Base-by-base conservation (phyloP, 1,284 basidiomycete genomes). In the Pholiota adiposa region DNA sequence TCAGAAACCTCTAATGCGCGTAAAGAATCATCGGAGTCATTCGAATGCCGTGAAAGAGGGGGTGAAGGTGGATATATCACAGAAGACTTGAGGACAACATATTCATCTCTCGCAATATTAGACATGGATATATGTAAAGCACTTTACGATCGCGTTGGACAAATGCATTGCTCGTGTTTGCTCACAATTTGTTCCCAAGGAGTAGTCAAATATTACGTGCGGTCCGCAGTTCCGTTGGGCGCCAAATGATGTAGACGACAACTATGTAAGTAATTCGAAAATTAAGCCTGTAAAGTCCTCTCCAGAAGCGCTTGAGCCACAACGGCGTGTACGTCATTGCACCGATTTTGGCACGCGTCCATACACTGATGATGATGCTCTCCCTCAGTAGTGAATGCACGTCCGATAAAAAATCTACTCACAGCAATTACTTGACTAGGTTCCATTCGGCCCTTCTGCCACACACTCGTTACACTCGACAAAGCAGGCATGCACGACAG, bases 401-500 rank as follows among this genome's bases (percentile, higher is more conserved):
- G 29, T 12, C 52, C 18, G 11, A 40, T 16, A 25, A 57, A 25
- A 19, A 12, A 31, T 51, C 3, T 23, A 73, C 84, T 70, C 63
- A 89, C 93, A 70, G 78, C 73, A 21, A 88, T 70, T n/a, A 80
- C 74, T 54, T 86, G 75, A 2, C 73, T 72, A 1, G 81, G 69
- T 4, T 75, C 74, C 74, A 90, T 80, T 58, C 80, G 79, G 11
- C 96, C 95, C 6, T 84, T 84, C 69, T 96, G 86, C 87, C 90
- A 91, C 21, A 96, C 63, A 69, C 84, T 92, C 2, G 95, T 96
- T 11, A 96, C 77, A 9, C 84, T 89, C n/a, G 85, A 88, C n/a
- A 98, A 79, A 0, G 96, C 96, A 51, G 97, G 96, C 80, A 98
- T 88, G 61, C 88, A 92, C 0, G 94, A 87, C 27, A 96, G 73